A percentile compares a stretch with the other conserved stretches of the same genome.
These are phyloP conservation scores for Phascolomyces articulosus DNA, from an alignment of 371 early-diverging fungal genomes.

Conservation along the genomic window DNA sequence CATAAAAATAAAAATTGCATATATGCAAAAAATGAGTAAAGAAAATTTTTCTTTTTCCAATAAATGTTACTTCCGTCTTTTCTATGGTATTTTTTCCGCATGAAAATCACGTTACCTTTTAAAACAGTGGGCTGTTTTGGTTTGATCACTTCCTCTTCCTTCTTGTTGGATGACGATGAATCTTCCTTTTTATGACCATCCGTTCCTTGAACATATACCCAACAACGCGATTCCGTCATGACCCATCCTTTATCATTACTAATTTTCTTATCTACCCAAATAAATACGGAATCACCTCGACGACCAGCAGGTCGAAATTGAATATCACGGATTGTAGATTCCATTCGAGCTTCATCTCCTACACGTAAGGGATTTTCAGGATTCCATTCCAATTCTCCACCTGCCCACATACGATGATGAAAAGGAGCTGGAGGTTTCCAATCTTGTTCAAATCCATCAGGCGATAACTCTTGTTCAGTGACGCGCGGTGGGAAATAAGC, in stretches of 20 bases:
- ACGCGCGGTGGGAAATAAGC: constrained; percentile 73
- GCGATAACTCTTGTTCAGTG: constrained; percentile 64
- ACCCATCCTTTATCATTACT: constrained; percentile 65
- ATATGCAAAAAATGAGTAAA: too few relatives aligned
- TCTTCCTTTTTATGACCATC: too few relatives aligned
- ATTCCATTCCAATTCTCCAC: constrained; percentile 69
- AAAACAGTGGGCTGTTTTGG: background rate
- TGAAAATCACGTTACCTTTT: background rate
- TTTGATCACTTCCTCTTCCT: too few relatives aligned
- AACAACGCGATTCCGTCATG: constrained; percentile 63
- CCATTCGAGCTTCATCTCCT: constrained; percentile 60
- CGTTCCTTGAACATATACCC: constrained; percentile 63
- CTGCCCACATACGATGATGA: constrained; percentile 81
- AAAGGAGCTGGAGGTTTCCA: constrained; percentile 77
- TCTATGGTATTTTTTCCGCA: background rate
- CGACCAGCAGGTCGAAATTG: constrained; percentile 51
- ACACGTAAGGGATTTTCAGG: constrained; percentile 63
- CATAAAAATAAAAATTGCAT: background rate
- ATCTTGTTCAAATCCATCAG: constrained; percentile 75
- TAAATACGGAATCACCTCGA: constrained; percentile 65
- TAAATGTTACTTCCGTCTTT: too few relatives aligned
- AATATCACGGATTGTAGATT: constrained; percentile 51
- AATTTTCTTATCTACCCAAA: constrained; percentile 61
- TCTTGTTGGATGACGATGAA: background rate
- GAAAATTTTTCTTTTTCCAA: background rate